phyloP scores from a whole-genome alignment of 2,329 filamentous ascomycete genomes.

The Drechmeria coniospora region DNA sequence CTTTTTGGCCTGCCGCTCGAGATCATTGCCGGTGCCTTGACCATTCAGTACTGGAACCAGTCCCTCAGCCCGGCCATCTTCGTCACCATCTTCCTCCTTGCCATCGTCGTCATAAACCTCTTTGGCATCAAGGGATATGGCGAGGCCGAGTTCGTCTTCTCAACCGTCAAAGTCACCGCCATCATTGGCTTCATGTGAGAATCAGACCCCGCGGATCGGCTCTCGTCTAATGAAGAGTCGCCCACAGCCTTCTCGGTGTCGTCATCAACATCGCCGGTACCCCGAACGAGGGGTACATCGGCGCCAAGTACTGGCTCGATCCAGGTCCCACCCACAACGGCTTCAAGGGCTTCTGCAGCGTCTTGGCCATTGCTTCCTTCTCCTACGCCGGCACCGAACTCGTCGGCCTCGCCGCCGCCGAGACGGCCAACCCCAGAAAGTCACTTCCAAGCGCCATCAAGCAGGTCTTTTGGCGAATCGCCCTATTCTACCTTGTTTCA shows the following conservation, averaged over 20 bases:
- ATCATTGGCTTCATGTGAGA: slow-evolving; percentile 11
- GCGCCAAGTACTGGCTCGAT: slow-evolving; percentile 9
- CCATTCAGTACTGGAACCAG: slow-evolving; percentile 58
- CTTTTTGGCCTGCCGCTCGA: slow-evolving; percentile 66
- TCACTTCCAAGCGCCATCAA: slow-evolving; percentile 11
- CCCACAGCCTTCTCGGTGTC: slow-evolving; percentile 7
- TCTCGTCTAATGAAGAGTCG: neutral
- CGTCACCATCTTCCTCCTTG: slow-evolving; percentile 58
- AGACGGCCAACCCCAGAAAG: slow-evolving; percentile 9
- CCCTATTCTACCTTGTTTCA: slow-evolving; percentile 9
- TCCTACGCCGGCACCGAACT: slow-evolving; percentile 10
- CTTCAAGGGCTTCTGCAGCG: slow-evolving; percentile 10
- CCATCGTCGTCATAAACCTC: slow-evolving; percentile 10
- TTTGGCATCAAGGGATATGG: slow-evolving; percentile 12
- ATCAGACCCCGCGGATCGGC: neutral
- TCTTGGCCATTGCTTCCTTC: slow-evolving; percentile 8
- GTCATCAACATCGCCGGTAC: slow-evolving; percentile 9
- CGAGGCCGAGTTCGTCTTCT: slow-evolving; percentile 12
- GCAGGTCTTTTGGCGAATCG: slow-evolving; percentile 11
- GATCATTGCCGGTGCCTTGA: slow-evolving; percentile 65
- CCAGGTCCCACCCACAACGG: slow-evolving; percentile 9
- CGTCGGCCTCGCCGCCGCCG: slow-evolving; percentile 11
- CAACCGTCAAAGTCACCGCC: slow-evolving; percentile 10
- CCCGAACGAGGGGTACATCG: slow-evolving; percentile 8
- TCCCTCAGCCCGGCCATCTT: slow-evolving; percentile 51